These are phyloP conservation scores for Jackrogersella multiformis DNA, from an alignment of 495 filamentous ascomycete species.

Conservation along the genomic window DNA sequence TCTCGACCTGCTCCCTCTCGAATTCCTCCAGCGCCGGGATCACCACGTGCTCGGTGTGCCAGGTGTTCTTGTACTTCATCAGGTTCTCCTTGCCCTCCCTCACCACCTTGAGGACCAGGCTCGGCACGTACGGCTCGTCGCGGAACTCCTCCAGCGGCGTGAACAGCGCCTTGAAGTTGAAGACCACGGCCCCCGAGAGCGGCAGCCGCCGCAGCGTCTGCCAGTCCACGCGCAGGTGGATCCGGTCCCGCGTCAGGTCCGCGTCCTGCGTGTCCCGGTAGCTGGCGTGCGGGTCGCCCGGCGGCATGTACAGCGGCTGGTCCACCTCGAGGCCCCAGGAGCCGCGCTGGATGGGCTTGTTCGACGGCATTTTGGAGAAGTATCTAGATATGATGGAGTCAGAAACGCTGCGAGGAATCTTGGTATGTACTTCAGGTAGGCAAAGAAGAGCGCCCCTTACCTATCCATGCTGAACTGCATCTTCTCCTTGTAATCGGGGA, in stretches of 20 bases:
- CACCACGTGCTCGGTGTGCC: conserved; percentile 81
- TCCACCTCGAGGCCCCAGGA: conserved; percentile 89
- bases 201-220: conserved; percentile 88
- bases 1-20: conserved; percentile 72
- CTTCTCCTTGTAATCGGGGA: conserved; percentile 91
- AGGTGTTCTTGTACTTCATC: conserved; percentile 87
- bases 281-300: conserved; percentile 73
- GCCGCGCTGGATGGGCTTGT: conserved; percentile 82
- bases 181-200: conserved; percentile 76
- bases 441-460: no score
- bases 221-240: conserved; percentile 88
- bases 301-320: conserved; percentile 79
- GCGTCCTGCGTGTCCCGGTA: conserved; percentile 66
- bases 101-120: conserved; percentile 71
- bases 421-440: no score
- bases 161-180: conserved; percentile 94
- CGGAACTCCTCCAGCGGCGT: conserved; percentile 77
- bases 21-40: conserved; percentile 74
- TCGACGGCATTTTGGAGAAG: conserved; percentile 80
- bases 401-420: no score
- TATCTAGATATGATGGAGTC: conserved; percentile 61
- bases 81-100: conserved; percentile 76
- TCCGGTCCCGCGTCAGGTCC: conserved; percentile 64
- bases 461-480: conserved; percentile 91
- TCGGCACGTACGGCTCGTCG: conserved; percentile 78